Conservation (phyloP, 108 stramenopile genomes). For the Seminavis robusta region DNA sequence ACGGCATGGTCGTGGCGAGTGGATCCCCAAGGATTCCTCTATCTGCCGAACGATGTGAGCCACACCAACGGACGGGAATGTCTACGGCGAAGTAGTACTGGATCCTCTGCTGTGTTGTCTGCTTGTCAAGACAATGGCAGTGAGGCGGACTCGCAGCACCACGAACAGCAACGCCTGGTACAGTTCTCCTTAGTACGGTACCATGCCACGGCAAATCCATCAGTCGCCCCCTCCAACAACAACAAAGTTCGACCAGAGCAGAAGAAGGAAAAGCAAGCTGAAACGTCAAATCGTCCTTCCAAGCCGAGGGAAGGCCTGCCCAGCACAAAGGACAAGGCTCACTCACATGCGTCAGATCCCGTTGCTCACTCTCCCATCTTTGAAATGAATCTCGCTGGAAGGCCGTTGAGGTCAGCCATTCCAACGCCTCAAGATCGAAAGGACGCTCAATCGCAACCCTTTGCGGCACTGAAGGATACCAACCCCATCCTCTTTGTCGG, state of each 20-base stretch:
- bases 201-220: slow-evolving; percentile 14
- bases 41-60: neutral
- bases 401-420: neutral
- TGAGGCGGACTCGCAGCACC: neutral
- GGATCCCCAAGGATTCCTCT: slow-evolving; percentile 5
- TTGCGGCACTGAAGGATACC: slow-evolving; percentile 14
- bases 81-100: too few relatives aligned
- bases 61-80: too few relatives aligned
- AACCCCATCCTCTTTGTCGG: slow-evolving; percentile 36
- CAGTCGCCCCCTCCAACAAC: neutral
- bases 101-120: too few relatives aligned
- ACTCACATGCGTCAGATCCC: neutral
- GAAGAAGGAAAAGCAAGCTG: neutral
- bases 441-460: slow-evolving; percentile 12
- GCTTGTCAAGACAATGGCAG: too few relatives aligned
- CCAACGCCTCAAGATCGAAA: neutral
- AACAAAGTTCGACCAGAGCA: neutral
- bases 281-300: too few relatives aligned
- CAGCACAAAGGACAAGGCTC: neutral
- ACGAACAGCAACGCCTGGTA: slow-evolving; percentile 14
- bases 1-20: neutral
- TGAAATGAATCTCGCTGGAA: neutral
- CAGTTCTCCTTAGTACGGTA: slow-evolving; percentile 39
- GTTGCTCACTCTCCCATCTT: neutral
- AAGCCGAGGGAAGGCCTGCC: too few relatives aligned